phyloP scores from a whole-genome alignment of 345 rosid species.

The Salix purpurea region DNA sequence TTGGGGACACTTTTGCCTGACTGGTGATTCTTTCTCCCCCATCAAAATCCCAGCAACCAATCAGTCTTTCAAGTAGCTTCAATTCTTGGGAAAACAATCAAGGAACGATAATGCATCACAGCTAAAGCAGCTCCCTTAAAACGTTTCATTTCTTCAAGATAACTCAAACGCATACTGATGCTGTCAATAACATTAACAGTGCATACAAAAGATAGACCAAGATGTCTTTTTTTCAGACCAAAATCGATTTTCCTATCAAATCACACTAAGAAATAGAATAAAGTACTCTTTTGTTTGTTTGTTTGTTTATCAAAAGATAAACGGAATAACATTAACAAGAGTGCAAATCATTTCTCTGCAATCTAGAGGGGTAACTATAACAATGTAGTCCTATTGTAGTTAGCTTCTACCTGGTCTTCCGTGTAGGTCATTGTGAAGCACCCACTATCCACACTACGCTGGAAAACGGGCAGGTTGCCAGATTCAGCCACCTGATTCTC shows the following conservation, averaged over 20 bases:
- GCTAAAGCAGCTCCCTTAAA: neutral
- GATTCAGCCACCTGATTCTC: neutral
- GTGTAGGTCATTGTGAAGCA: neutral
- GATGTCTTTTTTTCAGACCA: neutral
- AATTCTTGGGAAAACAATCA: neutral
- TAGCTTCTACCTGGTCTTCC: constrained; percentile 6
- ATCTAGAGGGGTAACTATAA: neutral
- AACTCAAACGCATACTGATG: neutral
- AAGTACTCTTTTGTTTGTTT: neutral
- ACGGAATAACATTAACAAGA: neutral
- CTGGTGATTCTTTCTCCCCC: no score
- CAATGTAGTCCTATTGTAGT: neutral
- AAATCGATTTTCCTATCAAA: neutral
- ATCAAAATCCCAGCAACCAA: no score
- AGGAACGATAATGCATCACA: neutral
- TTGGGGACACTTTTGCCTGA: no score
- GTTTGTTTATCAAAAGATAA: neutral
- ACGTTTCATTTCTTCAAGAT: neutral
- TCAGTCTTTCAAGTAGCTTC: no score
- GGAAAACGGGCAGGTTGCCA: neutral
- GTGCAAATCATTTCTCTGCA: neutral
- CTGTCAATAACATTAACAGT: neutral
- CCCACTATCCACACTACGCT: neutral
- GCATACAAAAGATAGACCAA: neutral
- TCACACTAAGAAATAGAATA: neutral